Percentiles rank a stretch among this genome's conserved stretches.
Evolutionary conservation across 2,329 filamentous ascomycete species (phyloP).

Genomic region (Colletotrichum tropicicola): DNA sequence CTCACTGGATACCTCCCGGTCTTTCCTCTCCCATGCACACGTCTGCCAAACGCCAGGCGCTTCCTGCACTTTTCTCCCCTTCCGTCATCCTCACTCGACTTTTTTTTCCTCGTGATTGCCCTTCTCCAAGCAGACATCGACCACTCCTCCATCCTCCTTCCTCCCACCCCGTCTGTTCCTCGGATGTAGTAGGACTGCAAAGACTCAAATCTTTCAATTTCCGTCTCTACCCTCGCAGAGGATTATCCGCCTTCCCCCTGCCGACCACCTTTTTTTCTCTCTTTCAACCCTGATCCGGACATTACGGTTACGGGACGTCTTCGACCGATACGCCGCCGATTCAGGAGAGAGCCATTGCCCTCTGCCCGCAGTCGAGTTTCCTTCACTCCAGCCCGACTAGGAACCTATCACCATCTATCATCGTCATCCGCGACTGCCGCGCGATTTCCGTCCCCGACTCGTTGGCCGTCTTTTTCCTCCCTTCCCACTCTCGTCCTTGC

Average conservation of each 20-base stretch:
- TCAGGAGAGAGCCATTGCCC: no score
- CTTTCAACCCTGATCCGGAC: no score
- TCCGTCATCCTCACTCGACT: neutral
- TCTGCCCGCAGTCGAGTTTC: no score
- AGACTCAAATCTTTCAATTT: no score
- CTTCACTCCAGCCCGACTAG: neutral
- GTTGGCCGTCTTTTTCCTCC: neutral
- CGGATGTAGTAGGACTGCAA: no score
- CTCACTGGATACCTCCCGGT: neutral
- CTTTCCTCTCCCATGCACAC: neutral
- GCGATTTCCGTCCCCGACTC: no score
- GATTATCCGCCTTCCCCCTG: no score
- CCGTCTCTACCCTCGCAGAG: no score
- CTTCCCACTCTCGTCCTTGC: neutral
- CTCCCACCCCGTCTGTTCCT: neutral
- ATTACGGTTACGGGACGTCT: no score
- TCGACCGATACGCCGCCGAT: no score
- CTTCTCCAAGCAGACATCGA: neutral
- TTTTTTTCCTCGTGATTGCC: slow-evolving; percentile 9
- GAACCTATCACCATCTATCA: neutral
- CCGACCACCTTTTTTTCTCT: no score
- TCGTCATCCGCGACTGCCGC: neutral
- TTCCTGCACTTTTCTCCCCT: neutral
- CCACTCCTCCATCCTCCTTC: neutral
- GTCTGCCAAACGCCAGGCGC: neutral